Evolutionary conservation across 495 filamentous ascomycete species (phyloP).

Genomic region (Poronia punctata): DNA sequence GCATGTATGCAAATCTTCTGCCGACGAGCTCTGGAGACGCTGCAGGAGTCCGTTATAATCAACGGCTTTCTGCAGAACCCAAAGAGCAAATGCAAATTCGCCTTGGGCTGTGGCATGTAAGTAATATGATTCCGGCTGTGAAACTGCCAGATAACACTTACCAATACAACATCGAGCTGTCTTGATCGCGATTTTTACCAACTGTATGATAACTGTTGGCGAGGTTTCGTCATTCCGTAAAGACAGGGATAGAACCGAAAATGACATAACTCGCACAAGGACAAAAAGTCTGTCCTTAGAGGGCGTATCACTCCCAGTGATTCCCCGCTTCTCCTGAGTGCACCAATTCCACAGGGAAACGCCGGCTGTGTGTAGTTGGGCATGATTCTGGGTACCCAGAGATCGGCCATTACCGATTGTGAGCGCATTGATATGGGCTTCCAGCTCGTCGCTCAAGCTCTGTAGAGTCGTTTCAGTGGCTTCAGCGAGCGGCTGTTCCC

Average conservation of each 20-base stretch:
- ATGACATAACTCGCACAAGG: conserved; percentile 58
- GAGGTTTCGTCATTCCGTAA: conserved; percentile 28
- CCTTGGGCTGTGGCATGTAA: conserved; percentile 32
- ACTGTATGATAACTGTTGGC: conserved; percentile 40
- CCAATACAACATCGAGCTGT: conserved; percentile 58
- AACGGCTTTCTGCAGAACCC: conserved; percentile 57
- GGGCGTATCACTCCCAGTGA: conserved; percentile 6
- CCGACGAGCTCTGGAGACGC: conserved; percentile 21
- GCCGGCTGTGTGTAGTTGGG: conserved; percentile 47
- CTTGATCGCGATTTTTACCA: conserved; percentile 62
- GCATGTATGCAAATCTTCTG: conserved; percentile 24
- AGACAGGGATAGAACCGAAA: conserved; percentile 59
- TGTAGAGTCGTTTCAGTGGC: conserved; percentile 1
- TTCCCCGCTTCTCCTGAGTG: conserved; percentile 40
- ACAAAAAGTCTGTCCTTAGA: conserved; percentile 20
- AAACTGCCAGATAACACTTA: conserved; percentile 28
- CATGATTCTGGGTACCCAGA: conserved; percentile 17
- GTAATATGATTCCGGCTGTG: conserved; percentile 4
- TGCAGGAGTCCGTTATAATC: conserved; percentile 53
- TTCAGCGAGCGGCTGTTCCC: conserved; percentile 15
- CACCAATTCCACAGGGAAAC: conserved; percentile 63
- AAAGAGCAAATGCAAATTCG: conserved; percentile 49
- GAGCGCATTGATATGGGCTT: conserved; percentile 15
- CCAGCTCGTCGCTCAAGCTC: conserved; percentile 13
- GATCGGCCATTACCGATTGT: conserved; percentile 14